phyloP scores from a whole-genome alignment of 257 asterid genomes.

The Gentiana macrophylla region DNA sequence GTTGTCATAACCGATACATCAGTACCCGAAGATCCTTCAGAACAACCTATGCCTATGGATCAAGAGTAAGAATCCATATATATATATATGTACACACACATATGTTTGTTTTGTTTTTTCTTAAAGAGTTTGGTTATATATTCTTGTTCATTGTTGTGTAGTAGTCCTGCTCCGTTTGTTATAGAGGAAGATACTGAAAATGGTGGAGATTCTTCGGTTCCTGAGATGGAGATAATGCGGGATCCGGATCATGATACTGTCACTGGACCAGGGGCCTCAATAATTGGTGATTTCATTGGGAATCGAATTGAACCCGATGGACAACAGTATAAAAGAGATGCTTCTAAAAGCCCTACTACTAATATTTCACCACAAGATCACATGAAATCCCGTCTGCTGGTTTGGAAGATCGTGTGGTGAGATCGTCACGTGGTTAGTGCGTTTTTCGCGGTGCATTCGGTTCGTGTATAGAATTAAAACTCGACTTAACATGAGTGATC shows the following conservation, averaged over 20 bases:
- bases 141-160: conserved; percentile 11
- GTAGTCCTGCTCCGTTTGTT: conserved; percentile 39
- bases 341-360: conserved; percentile 25
- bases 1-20: too few species aligned
- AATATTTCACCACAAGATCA: conserved; percentile 20
- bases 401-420: too few species aligned
- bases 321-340: conserved; percentile 41
- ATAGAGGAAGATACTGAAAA: conserved; percentile 10
- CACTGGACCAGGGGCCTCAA: too few species aligned
- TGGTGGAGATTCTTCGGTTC: conserved; percentile 15
- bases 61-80: conserved; percentile 63
- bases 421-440: conserved; percentile 48
- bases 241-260: conserved; percentile 22
- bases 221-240: conserved; percentile 36
- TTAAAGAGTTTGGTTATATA: conserved; percentile 1
- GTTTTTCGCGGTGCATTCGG: background rate
- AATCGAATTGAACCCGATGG: conserved; percentile 43
- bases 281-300: too few species aligned
- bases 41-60: conserved; percentile 51
- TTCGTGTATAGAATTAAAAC: background rate
- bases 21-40: too few species aligned
- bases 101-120: background rate
- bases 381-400: conserved; percentile 25
- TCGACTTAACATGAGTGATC: too few species aligned
- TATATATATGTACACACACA: background rate